Evolutionary conservation across 176 grass and related monocot species (phyloP), one percentile per base, ranked within the genome.

Genomic region (Typha latifolia): DNA sequence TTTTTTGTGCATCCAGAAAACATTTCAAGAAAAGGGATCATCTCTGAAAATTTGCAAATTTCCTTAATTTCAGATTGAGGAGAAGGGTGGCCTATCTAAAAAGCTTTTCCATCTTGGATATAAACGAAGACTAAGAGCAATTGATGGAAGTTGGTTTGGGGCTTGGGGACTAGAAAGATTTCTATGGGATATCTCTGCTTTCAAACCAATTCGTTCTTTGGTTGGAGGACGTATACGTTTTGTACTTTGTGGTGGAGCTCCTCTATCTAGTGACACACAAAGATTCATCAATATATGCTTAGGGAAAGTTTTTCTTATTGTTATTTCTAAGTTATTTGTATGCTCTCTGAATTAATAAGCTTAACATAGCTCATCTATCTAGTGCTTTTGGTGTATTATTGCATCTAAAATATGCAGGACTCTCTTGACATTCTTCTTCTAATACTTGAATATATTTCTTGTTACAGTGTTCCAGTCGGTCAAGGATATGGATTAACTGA

Each of bases 401-500:
- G 37, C 37, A 9, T 43, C 37, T 43, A 10, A 0, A 43, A 43
- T 29, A 29, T 10, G 8, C 37, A 10, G 37, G 0, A 9, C 7
- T 43, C 34, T 37, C 37, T 43, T 9, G 37, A 10, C 37, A 6
- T 43, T 43, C 37, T 43, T 43, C 37, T 43, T 80, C 61, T 63
- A 15, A 32, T 63, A 32, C 5, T 57, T 63, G 69, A 47, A 22
- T 34, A 63, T 53, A 14, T 62, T 51, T 67, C 51, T 37, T 78
- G 66, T 3, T 82, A 51, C 79, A 96, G 91, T 75, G 84, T 84
- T 68, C 87, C 81, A 48, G 77, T 96, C 37, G 91, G 86, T 69
- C 91, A 96, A 88, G 91, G 78, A 64, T 96, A 96, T 83, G 91
- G 91, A 51, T 78, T 96, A 65, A 96, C 91, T 8, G 91, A 96